Conservation (phyloP, 768 basidiomycete genomes). For the Mycena kentingensis region DNA sequence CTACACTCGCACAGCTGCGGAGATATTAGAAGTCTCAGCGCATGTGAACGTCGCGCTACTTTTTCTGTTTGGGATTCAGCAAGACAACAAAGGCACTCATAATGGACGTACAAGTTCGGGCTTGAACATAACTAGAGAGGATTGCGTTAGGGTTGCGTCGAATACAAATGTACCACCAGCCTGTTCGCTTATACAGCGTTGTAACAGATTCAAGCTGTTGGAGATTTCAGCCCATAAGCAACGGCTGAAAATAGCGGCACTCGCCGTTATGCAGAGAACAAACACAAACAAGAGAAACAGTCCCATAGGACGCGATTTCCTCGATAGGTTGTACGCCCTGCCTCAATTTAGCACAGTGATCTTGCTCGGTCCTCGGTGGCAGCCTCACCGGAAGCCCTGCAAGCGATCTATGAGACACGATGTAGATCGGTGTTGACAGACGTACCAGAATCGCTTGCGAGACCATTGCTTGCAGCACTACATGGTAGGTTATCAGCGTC, state of each 20-base stretch:
- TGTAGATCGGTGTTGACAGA: too few relatives aligned
- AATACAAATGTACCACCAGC: neutral
- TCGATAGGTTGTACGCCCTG: neutral
- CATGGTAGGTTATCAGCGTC: neutral
- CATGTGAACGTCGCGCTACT: too few relatives aligned
- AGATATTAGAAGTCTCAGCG: neutral
- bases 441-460: neutral
- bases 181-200: neutral
- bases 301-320: neutral
- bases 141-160: too few relatives aligned
- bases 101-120: too few relatives aligned
- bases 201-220: neutral
- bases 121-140: too few relatives aligned
- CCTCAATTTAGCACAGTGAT: too few relatives aligned
- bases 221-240: neutral
- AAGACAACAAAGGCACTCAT: neutral
- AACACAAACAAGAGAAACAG: neutral
- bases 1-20: neutral
- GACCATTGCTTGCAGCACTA: neutral
- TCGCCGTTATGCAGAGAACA: neutral
- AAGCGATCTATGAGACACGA: too few relatives aligned
- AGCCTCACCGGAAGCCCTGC: neutral
- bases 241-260: neutral
- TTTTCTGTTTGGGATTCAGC: neutral
- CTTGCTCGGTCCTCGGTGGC: too few relatives aligned